Evolutionary conservation across 1,284 basidiomycete species (phyloP).

Genomic region (Malassezia sympodialis): DNA sequence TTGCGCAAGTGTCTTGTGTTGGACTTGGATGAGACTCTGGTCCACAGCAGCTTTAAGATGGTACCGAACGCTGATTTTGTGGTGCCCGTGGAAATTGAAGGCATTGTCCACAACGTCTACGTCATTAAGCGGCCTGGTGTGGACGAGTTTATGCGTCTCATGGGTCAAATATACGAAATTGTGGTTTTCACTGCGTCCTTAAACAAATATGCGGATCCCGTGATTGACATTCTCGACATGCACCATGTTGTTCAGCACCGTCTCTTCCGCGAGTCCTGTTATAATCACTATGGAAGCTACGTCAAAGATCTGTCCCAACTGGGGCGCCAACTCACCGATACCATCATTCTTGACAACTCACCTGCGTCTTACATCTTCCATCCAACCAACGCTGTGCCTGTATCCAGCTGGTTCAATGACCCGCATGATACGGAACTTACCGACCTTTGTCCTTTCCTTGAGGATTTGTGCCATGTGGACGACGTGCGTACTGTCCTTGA

Average conservation of each 20-base stretch:
- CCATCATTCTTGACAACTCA: slow-evolving; percentile 97
- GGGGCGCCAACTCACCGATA: slow-evolving; percentile 79
- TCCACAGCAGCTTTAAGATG: slow-evolving; percentile 61
- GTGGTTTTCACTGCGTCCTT: slow-evolving; percentile 96
- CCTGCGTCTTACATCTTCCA: slow-evolving; percentile 99
- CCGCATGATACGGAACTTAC: slow-evolving; percentile 77
- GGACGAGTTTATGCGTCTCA: slow-evolving; percentile 86
- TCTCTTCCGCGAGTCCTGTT: slow-evolving; percentile 94
- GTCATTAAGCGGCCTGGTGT: slow-evolving; percentile 98
- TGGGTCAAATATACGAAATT: slow-evolving; percentile 96
- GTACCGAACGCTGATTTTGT: slow-evolving; percentile 94
- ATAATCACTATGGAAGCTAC: slow-evolving; percentile 97
- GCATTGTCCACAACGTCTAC: slow-evolving; percentile 94
- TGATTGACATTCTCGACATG: slow-evolving; percentile 88
- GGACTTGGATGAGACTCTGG: slow-evolving; percentile 87
- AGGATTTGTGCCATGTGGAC: slow-evolving; percentile 71
- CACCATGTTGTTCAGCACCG: slow-evolving; percentile 87
- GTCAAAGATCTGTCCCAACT: slow-evolving; percentile 98
- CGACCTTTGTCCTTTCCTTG: slow-evolving; percentile 83
- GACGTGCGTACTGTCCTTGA: slow-evolving; percentile 87
- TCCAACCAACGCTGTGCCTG: slow-evolving; percentile 94
- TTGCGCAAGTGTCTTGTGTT: slow-evolving; percentile 81
- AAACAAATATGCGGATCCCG: slow-evolving; percentile 98
- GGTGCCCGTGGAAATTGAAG: slow-evolving; percentile 97
- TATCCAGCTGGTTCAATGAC: slow-evolving; percentile 95